Conservation (phyloP, 2,329 filamentous ascomycete genomes). For the Paraphaeosphaeria minitans region DNA sequence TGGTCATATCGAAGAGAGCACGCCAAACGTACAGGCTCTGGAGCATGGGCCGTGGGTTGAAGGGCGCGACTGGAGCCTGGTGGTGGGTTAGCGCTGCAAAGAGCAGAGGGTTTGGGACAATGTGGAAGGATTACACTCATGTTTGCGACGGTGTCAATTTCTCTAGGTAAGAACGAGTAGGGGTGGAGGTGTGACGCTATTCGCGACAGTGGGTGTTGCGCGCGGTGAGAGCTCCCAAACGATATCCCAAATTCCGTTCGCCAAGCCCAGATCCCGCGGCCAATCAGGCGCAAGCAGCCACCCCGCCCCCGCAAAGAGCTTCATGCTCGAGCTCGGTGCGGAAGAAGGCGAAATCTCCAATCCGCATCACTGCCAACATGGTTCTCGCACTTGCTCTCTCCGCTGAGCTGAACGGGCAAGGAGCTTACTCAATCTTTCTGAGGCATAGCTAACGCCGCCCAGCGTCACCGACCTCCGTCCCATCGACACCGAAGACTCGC, state of each 20-base stretch:
- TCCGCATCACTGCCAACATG: constrained; percentile 22
- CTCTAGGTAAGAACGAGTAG: background rate
- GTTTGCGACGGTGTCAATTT: constrained; percentile 20
- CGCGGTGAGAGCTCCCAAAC: constrained; percentile 8
- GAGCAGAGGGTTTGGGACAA: too few relatives aligned
- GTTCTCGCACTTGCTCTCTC: constrained; percentile 47
- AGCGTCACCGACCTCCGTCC: constrained; percentile 92
- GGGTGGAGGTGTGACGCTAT: constrained; percentile 1
- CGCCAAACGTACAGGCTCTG: constrained; percentile 75
- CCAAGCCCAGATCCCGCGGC: constrained; percentile 2
- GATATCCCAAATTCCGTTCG: background rate
- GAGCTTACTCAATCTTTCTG: background rate
- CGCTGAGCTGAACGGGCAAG: constrained; percentile 45
- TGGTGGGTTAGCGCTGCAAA: constrained; percentile 21
- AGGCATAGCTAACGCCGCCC: constrained; percentile 11
- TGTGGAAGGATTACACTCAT: constrained; percentile 45
- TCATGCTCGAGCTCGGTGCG: background rate
- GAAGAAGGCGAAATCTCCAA: background rate
- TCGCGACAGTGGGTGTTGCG: background rate
- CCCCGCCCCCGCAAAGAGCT: constrained; percentile 18
- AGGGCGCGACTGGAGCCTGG: constrained; percentile 67
- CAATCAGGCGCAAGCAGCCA: constrained; percentile 13
- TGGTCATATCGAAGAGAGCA: background rate
- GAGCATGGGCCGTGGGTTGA: constrained; percentile 97
- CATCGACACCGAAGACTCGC: constrained; percentile 76